Conservation (phyloP, 108 stramenopile genomes). For the Epithemia pelagica region DNA sequence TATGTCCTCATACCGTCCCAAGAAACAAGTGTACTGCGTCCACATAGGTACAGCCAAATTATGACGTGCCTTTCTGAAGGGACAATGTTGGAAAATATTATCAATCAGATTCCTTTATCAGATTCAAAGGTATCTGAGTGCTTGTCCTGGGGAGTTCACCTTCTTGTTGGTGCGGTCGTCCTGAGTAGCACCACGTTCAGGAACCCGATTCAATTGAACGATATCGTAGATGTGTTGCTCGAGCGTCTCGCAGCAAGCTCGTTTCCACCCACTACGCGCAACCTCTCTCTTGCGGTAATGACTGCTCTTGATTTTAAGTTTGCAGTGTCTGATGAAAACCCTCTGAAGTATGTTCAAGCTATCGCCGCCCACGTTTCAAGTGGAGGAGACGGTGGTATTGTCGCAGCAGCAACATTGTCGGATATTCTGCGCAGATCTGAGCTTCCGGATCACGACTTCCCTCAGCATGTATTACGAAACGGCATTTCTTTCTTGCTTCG, state of each 20-base stretch:
- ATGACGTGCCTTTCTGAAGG: neutral
- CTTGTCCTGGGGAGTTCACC: neutral
- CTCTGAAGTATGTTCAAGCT: neutral
- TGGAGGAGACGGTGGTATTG: neutral
- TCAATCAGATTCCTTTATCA: neutral
- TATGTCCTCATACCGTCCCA: too few species aligned
- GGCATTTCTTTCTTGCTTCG: neutral
- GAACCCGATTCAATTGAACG: neutral
- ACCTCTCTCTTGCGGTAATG: neutral
- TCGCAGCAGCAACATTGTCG: neutral
- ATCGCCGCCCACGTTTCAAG: neutral
- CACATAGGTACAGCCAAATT: conserved; percentile 2
- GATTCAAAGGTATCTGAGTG: neutral
- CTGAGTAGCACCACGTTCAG: neutral
- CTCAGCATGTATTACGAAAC: neutral
- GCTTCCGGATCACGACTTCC: neutral
- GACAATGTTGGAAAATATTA: neutral
- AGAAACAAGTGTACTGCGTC: neutral
- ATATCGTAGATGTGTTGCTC: neutral
- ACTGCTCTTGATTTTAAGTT: neutral
- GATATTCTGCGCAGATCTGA: neutral
- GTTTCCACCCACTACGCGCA: neutral
- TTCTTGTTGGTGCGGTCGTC: neutral
- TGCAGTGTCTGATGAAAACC: neutral
- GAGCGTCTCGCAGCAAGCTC: neutral